Percentiles rank a stretch among this genome's conserved stretches.
phyloP scores from a whole-genome alignment of 2,329 filamentous ascomycete species.

The Colletotrichum incanum region DNA sequence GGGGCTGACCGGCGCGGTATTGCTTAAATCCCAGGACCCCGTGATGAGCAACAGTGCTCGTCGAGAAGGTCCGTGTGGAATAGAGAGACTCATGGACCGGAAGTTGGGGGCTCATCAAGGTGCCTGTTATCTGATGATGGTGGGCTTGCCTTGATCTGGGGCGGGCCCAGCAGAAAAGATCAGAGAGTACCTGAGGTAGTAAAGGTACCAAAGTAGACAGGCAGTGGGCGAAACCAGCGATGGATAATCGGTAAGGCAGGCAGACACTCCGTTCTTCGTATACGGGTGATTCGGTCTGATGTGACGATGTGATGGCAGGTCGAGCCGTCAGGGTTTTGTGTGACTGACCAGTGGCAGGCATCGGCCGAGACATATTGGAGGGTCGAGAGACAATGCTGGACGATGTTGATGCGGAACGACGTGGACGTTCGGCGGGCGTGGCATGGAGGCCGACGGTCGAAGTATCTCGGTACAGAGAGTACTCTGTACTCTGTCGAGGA shows the following conservation, averaged over 20 bases:
- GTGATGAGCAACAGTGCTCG: constrained; percentile 19
- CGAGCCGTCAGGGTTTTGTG: constrained; percentile 5
- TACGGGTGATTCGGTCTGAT: constrained; percentile 17
- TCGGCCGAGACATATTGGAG: not conserved
- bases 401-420: not conserved
- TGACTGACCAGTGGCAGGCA: not conserved
- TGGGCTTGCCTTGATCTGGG: not conserved
- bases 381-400: not conserved
- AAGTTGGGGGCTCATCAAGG: constrained; percentile 23
- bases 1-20: constrained; percentile 35
- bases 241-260: too few species aligned
- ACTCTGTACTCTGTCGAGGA: too few species aligned
- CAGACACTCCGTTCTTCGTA: constrained; percentile 4
- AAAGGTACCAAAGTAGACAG: not conserved
- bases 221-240: too few species aligned
- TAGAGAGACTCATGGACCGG: not conserved
- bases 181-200: not conserved
- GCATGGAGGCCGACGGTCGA: not conserved
- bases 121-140: constrained; percentile 21
- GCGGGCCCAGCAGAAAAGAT: not conserved
- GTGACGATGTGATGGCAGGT: constrained; percentile 20
- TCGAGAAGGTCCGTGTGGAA: constrained; percentile 1
- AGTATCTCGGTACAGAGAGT: not conserved
- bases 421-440: not conserved
- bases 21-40: constrained; percentile 30